Evolutionary conservation across 1,284 basidiomycete species (phyloP), one percentile per base, ranked within the genome.

Genomic region (Coniferiporia sulphurascens): DNA sequence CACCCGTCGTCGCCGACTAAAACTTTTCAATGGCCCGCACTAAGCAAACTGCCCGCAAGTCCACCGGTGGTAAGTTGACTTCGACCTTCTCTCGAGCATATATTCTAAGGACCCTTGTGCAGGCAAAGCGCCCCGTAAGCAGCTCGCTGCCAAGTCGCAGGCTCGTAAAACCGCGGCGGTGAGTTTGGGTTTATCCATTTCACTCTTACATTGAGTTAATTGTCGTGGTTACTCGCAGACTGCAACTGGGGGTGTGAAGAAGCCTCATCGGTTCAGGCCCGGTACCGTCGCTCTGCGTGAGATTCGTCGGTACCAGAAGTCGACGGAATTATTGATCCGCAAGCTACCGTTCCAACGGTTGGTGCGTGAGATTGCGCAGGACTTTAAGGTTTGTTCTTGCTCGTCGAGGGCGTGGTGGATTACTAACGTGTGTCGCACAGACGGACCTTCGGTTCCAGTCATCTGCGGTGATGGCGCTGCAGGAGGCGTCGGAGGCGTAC

Each of bases 271-370:
- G 54, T 80, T 80, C 76, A 73, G 78, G 49, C 79, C 79, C 3
- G 79, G 79, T 54, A 92, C 89, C 65, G 89, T 92, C 73, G 89
- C 89, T 64, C 85, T 92, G 62, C 86, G 90, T 75, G 89, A 92
- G 76, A 92, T 92, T 70, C 81, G 89, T 72, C 80, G 87, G 64
- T 92, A 91, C 82, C 90, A 92, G 73, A 89, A 87, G 78, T 87
- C 87, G 65, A 87, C 90, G 60, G 87, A 89, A 75, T 81, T 89
- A 63, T 76, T 89, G 66, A 89, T 89, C 74, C 79, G 87, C 71
- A 89, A 89, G 77, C 79, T 89, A 62, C 87, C 87, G 64, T 89
- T 89, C 84, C 86, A 89, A 71, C 81, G 86, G 66, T 81, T 89
- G 49, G 69, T 64, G 4, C 68, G 84, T 71, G 82, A 87, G 72